phyloP scores from a whole-genome alignment of 1,139 yeast species.

The Lodderomyces theae region DNA sequence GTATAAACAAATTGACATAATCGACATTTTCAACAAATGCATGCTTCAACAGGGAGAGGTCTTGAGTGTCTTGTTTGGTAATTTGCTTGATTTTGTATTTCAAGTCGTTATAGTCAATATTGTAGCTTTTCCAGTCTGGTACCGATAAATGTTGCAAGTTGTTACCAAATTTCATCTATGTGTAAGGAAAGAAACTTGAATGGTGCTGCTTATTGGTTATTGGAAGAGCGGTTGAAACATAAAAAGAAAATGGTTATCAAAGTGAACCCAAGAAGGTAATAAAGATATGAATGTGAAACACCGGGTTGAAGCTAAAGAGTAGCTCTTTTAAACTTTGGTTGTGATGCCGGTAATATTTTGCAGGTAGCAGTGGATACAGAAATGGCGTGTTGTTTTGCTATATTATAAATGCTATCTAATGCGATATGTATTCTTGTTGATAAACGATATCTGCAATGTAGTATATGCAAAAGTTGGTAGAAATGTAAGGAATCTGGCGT shows the following conservation, averaged over 20 bases:
- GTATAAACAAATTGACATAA: conserved; percentile 56
- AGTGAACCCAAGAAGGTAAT: too few species aligned
- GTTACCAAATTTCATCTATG: conserved; percentile 80
- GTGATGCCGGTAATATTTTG: too few species aligned
- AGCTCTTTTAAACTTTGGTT: too few species aligned
- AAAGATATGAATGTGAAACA: too few species aligned
- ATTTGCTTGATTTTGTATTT: conserved; percentile 53
- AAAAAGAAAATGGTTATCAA: background rate
- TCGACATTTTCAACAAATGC: conserved; percentile 51
- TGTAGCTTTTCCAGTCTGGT: conserved; percentile 84
- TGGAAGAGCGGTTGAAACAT: background rate
- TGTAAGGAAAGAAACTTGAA: background rate
- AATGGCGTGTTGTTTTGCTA: too few species aligned
- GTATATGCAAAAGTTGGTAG: background rate
- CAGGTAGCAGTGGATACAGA: too few species aligned
- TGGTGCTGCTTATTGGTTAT: too few species aligned
- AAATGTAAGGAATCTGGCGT: background rate
- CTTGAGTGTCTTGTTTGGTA: conserved; percentile 13
- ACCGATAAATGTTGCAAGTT: conserved; percentile 73
- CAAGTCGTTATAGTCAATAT: conserved; percentile 77
- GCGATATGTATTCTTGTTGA: background rate
- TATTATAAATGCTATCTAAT: conserved; percentile 1
- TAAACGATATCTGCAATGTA: background rate
- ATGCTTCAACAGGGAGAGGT: conserved; percentile 23
- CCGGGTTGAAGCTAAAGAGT: too few species aligned